Conservation (phyloP, 352 stramenopile genomes). For the Peronospora farinosa region DNA sequence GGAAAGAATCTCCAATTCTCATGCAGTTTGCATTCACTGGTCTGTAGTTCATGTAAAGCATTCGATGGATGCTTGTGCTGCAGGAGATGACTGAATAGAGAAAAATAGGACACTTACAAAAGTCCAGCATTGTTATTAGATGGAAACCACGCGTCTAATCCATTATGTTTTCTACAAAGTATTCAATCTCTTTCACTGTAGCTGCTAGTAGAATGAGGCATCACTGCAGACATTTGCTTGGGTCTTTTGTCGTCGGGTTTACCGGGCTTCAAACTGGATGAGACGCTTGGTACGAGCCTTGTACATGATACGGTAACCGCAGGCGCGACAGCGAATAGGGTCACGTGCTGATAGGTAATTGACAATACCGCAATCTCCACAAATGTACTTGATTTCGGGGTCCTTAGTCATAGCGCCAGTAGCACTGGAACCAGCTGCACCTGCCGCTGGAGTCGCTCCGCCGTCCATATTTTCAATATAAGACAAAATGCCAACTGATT, state of each 20-base stretch:
- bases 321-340: slow-evolving; percentile 93
- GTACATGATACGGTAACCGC: slow-evolving; percentile 97
- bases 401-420: slow-evolving; percentile 64
- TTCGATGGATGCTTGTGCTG: slow-evolving; percentile 25
- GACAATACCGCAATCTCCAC: slow-evolving; percentile 92
- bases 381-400: slow-evolving; percentile 95
- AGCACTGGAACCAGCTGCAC: slow-evolving; percentile 39
- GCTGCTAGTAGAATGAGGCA: neutral
- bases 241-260: slow-evolving; percentile 23
- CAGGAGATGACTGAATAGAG: slow-evolving; percentile 17
- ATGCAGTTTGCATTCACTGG: slow-evolving; percentile 43
- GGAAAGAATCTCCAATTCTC: slow-evolving; percentile 51
- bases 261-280: slow-evolving; percentile 88
- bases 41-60: slow-evolving; percentile 15
- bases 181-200: neutral
- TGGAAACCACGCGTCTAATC: slow-evolving; percentile 16
- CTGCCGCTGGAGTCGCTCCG: slow-evolving; percentile 65
- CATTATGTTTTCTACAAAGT: too few species aligned
- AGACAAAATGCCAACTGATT: slow-evolving; percentile 28
- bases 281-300: slow-evolving; percentile 94
- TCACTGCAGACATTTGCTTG: slow-evolving; percentile 6
- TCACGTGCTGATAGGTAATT: slow-evolving; percentile 94
- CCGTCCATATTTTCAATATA: slow-evolving; percentile 46
- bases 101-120: neutral
- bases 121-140: slow-evolving; percentile 32